phyloP scores from a whole-genome alignment of 2,329 filamentous ascomycete genomes.

The Beauveria sp. region DNA sequence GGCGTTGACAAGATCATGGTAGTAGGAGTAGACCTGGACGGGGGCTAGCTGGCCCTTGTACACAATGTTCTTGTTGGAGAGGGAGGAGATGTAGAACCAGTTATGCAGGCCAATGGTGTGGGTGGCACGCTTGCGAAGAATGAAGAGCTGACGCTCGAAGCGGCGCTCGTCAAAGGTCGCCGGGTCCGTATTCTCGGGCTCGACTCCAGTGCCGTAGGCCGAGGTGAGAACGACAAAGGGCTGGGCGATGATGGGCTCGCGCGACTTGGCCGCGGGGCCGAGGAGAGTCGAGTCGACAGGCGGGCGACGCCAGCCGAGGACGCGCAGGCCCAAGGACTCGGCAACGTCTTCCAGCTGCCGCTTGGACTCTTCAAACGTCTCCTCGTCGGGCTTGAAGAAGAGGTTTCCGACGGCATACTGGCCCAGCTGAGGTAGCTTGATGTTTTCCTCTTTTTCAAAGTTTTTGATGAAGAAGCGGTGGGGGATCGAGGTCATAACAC shows the following conservation, averaged over 20 bases:
- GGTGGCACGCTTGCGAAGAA: conserved; percentile 89
- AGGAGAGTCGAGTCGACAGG: conserved; percentile 89
- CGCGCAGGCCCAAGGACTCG: conserved; percentile 76
- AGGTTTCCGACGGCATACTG: conserved; percentile 97
- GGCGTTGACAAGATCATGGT: conserved; percentile 91
- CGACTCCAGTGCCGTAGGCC: conserved; percentile 73
- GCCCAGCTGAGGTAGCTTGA: conserved; percentile 77
- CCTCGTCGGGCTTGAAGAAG: conserved; percentile 95
- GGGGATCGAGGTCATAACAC: conserved; percentile 98
- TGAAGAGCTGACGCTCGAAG: conserved; percentile 90
- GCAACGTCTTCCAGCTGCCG: conserved; percentile 91
- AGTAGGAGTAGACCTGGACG: conserved; percentile 95
- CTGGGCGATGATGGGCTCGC: conserved; percentile 91
- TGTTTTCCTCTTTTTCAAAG: conserved; percentile 83
- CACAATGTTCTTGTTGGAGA: conserved; percentile 97
- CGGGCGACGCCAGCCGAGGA: conserved; percentile 93
- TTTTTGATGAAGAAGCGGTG: conserved; percentile 99
- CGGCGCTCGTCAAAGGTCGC: conserved; percentile 74
- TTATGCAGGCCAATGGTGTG: conserved; percentile 93
- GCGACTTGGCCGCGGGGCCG: conserved; percentile 83
- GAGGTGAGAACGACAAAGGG: conserved; percentile 86
- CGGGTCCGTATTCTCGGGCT: conserved; percentile 69
- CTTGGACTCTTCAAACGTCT: conserved; percentile 84
- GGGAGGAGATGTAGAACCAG: conserved; percentile 97
- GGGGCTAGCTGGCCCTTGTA: conserved; percentile 97